These are phyloP conservation scores for Cladophialophora chaetospira DNA, from an alignment of 2,329 filamentous ascomycete genomes.

Conservation along the genomic window DNA sequence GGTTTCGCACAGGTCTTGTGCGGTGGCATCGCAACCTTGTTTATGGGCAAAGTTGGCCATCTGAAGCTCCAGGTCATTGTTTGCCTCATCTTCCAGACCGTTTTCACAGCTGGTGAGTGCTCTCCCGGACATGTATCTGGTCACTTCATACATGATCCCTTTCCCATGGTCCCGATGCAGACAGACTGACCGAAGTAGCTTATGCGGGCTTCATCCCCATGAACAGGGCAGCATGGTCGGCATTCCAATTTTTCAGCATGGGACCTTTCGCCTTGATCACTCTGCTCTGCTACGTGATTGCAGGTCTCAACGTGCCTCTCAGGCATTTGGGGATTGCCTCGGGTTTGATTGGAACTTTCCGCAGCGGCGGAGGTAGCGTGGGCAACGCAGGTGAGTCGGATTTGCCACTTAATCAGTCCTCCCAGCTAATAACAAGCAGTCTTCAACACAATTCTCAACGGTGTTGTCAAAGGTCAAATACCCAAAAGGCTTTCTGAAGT, in stretches of 20 bases:
- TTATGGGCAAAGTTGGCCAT: conserved; percentile 20
- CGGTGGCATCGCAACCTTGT: conserved; percentile 3
- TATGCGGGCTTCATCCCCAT: conserved; percentile 9
- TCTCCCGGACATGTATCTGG: no score
- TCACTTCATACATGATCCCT: no score
- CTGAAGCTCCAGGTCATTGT: conserved; percentile 23
- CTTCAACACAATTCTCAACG: conserved; percentile 33
- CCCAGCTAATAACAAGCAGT: conserved; percentile 16
- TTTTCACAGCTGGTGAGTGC: conserved; percentile 33
- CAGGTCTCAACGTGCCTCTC: conserved; percentile 18
- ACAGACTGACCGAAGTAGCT: no score
- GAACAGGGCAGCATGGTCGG: conserved; percentile 28
- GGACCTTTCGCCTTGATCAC: conserved; percentile 19
- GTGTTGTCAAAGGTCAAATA: conserved; percentile 10
- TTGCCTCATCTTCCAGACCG: conserved; percentile 29
- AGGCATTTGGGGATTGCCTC: conserved; percentile 22
- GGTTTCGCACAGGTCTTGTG: conserved; percentile 15
- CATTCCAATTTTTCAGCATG: conserved; percentile 30
- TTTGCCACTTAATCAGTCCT: neutral
- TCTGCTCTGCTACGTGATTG: conserved; percentile 15
- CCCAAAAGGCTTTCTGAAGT: conserved; percentile 32
- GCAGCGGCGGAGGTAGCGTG: conserved; percentile 29
- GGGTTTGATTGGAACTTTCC: conserved; percentile 25
- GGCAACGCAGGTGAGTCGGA: conserved; percentile 22
- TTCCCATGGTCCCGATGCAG: no score